A percentile compares a stretch with the other conserved stretches of the same genome.
These are phyloP conservation scores for Guyanaporus albipodus DNA, from an alignment of 768 basidiomycete genomes.

Conservation along the genomic window DNA sequence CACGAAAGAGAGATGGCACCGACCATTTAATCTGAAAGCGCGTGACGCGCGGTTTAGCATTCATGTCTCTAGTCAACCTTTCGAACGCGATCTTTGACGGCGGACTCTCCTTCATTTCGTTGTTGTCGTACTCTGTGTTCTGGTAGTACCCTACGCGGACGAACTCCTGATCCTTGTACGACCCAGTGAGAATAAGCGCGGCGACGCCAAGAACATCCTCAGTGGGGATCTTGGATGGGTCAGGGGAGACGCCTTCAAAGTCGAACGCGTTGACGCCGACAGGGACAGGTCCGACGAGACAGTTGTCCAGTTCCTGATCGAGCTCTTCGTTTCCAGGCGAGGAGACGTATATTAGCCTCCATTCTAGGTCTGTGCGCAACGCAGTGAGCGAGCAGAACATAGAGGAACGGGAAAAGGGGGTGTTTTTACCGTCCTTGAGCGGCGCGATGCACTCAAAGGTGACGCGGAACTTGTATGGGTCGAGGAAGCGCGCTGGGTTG, in stretches of 20 bases:
- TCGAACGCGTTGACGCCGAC: constrained; percentile 97
- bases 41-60: constrained; percentile 89
- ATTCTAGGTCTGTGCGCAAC: constrained; percentile 76
- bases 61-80: constrained; percentile 80
- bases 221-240: constrained; percentile 77
- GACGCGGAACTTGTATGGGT: constrained; percentile 89
- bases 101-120: constrained; percentile 78
- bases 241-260: constrained; percentile 85
- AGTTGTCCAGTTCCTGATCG: constrained; percentile 97
- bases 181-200: constrained; percentile 94
- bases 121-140: constrained; percentile 97
- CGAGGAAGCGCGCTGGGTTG: constrained; percentile 89
- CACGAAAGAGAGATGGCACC: constrained; percentile 21
- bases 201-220: constrained; percentile 95
- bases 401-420: not conserved
- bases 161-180: constrained; percentile 96
- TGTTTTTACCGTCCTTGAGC: constrained; percentile 71
- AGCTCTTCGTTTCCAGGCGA: constrained; percentile 86
- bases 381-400: not conserved
- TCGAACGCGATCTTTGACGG: constrained; percentile 72
- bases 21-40: constrained; percentile 87
- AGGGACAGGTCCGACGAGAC: constrained; percentile 95
- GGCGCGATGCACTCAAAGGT: constrained; percentile 96
- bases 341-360: constrained; percentile 96
- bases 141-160: constrained; percentile 99